Evolutionary conservation across 495 filamentous ascomycete genomes (phyloP).

Genomic region (Penicillium cataractarum): DNA sequence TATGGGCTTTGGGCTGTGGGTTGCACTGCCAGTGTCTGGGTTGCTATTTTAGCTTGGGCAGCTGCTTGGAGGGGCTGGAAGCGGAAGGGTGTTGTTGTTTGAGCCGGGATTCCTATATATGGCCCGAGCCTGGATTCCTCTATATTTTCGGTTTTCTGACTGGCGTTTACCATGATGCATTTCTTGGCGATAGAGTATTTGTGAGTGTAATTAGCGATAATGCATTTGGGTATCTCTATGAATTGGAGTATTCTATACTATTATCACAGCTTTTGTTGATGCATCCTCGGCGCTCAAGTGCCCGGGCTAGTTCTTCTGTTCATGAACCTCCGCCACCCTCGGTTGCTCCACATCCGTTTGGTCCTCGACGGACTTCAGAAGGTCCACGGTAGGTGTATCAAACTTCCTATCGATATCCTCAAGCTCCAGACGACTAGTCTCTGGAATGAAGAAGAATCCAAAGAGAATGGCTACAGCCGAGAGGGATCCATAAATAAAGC

Average conservation of each 20-base stretch:
- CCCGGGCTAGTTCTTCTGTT: background rate
- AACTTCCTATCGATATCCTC: slow-evolving; percentile 24
- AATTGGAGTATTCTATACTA: background rate
- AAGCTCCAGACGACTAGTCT: slow-evolving; percentile 16
- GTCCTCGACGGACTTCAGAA: slow-evolving; percentile 3
- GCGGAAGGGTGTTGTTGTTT: slow-evolving; percentile 77
- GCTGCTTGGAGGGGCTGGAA: slow-evolving; percentile 91
- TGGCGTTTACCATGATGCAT: slow-evolving; percentile 3
- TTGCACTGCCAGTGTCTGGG: slow-evolving; percentile 67
- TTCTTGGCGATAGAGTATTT: background rate
- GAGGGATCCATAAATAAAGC: slow-evolving; percentile 30
- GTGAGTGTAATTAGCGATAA: background rate
- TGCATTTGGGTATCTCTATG: background rate
- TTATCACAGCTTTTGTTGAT: background rate
- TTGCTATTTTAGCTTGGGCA: slow-evolving; percentile 72
- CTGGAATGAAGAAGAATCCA: slow-evolving; percentile 22
- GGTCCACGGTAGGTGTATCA: background rate
- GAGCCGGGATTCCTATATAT: too few species aligned
- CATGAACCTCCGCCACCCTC: background rate
- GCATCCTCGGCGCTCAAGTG: background rate
- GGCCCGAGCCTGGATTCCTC: too few species aligned
- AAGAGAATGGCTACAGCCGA: slow-evolving; percentile 22
- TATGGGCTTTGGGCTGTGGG: slow-evolving; percentile 87
- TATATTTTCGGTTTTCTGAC: slow-evolving; percentile 8
- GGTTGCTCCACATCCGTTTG: background rate